These are phyloP conservation scores for Phaffia tasmanica DNA, from an alignment of 768 basidiomycete genomes.

Conservation along the genomic window DNA sequence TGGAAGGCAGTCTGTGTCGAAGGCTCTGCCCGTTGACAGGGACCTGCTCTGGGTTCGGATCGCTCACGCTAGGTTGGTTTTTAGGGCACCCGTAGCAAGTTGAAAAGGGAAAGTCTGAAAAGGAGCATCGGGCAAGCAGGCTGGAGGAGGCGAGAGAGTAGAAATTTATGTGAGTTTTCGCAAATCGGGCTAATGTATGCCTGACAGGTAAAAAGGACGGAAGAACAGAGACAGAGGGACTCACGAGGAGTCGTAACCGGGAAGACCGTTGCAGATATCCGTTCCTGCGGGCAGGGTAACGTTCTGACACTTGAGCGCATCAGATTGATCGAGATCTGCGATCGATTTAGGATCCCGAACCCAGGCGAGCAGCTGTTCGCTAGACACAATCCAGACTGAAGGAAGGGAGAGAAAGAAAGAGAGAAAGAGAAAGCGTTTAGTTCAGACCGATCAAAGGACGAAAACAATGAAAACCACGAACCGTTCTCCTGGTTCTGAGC, in stretches of 20 bases:
- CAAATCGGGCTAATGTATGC: background rate
- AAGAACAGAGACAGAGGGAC: constrained; percentile 10
- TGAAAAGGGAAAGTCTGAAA: constrained; percentile 65
- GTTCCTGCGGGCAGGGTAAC: constrained; percentile 48
- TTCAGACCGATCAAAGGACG: background rate
- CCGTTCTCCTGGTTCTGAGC: constrained; percentile 59
- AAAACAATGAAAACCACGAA: constrained; percentile 33
- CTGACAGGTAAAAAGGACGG: background rate
- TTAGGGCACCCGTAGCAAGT: constrained; percentile 73
- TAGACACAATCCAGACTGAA: constrained; percentile 63
- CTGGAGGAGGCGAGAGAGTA: too few relatives aligned
- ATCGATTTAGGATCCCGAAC: constrained; percentile 57
- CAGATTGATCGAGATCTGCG: constrained; percentile 48
- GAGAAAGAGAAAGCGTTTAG: background rate
- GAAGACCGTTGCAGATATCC: constrained; percentile 68
- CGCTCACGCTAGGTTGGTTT: constrained; percentile 45
- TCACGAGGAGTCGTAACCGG: constrained; percentile 54
- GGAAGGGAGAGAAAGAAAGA: background rate
- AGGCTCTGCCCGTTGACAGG: constrained; percentile 42
- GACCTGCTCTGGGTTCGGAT: constrained; percentile 59
- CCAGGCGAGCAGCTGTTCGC: constrained; percentile 62
- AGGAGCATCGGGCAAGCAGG: constrained; percentile 48
- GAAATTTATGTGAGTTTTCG: too few relatives aligned
- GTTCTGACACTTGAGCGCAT: constrained; percentile 52
- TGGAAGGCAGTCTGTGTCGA: constrained; percentile 51